Percentiles rank a stretch among this genome's conserved stretches.
Evolutionary conservation across 352 stramenopile species (phyloP).

Genomic region (Pythium apleroticum): DNA sequence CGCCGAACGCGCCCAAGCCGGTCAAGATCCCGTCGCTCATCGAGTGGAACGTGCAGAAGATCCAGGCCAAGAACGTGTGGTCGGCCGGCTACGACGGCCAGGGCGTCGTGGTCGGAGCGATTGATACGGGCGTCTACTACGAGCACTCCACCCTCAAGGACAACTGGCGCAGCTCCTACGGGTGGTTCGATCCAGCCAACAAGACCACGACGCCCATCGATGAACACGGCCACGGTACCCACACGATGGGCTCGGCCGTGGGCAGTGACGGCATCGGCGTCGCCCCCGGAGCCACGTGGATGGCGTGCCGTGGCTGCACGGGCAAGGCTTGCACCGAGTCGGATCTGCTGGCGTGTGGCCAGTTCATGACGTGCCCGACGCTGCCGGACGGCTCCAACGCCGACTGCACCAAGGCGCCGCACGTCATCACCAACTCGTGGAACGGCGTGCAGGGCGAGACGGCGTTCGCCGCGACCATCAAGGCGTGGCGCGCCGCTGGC

Average conservation of each 20-base stretch:
- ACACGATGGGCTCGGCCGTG: conserved; percentile 8
- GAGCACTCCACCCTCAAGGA: conserved; percentile 14
- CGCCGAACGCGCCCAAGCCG: neutral
- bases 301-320: conserved; percentile 6
- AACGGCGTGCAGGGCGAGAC: conserved; percentile 9
- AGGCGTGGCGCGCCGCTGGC: conserved; percentile 22
- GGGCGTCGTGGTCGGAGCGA: conserved; percentile 24
- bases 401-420: conserved; percentile 7
- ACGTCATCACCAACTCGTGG: conserved; percentile 29
- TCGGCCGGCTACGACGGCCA: conserved; percentile 15
- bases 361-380: conserved; percentile 29
- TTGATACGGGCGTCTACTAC: conserved; percentile 30
- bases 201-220: conserved; percentile 21
- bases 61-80: conserved; percentile 21
- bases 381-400: neutral
- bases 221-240: conserved; percentile 24
- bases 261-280: conserved; percentile 7
- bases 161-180: conserved; percentile 14
- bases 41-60: conserved; percentile 24
- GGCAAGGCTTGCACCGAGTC: conserved; percentile 15
- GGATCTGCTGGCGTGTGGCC: conserved; percentile 21
- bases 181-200: conserved; percentile 21
- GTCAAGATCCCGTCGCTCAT: neutral
- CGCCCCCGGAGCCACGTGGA: conserved; percentile 11
- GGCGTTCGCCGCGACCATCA: conserved; percentile 10